These are phyloP conservation scores for Exserohilum turcica DNA, from an alignment of 2,329 filamentous ascomycete genomes.

Conservation along the genomic window DNA sequence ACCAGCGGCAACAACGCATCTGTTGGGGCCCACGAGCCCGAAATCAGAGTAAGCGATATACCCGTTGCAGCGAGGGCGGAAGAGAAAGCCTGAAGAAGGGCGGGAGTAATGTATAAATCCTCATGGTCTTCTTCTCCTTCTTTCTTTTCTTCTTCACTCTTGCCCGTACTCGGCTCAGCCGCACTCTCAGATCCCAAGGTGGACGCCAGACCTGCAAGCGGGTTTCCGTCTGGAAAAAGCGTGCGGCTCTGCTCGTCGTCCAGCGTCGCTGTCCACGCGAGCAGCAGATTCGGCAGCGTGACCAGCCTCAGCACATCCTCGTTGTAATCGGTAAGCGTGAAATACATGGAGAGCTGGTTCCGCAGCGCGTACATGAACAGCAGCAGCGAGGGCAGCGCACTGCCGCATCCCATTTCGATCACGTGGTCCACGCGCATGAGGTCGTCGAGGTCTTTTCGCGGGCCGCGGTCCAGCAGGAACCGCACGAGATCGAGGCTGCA, in stretches of 20 bases:
- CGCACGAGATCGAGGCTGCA: slow-evolving; percentile 80
- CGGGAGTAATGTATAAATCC: slow-evolving; percentile 68
- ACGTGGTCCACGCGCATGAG: slow-evolving; percentile 56
- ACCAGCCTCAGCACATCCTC: slow-evolving; percentile 76
- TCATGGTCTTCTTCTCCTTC: slow-evolving; percentile 36
- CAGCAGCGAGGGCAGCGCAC: slow-evolving; percentile 72
- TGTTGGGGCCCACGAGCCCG: slow-evolving; percentile 71
- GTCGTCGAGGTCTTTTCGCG: slow-evolving; percentile 56
- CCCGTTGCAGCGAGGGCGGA: slow-evolving; percentile 57
- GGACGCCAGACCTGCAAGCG: too few species aligned
- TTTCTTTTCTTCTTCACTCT: background rate
- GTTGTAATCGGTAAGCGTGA: slow-evolving; percentile 81
- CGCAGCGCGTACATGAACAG: slow-evolving; percentile 67
- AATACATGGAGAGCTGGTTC: slow-evolving; percentile 58
- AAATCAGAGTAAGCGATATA: slow-evolving; percentile 69
- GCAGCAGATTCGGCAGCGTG: slow-evolving; percentile 76
- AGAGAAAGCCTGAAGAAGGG: slow-evolving; percentile 69
- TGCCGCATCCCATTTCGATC: slow-evolving; percentile 75
- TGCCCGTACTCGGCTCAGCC: too few species aligned
- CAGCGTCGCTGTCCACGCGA: slow-evolving; percentile 62
- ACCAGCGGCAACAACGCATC: slow-evolving; percentile 65
- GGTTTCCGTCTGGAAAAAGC: slow-evolving; percentile 15
- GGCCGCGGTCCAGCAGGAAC: slow-evolving; percentile 59
- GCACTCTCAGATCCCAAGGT: too few species aligned
- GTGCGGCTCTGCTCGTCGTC: slow-evolving; percentile 18